These are phyloP conservation scores for Skeletonema menzelii DNA, from an alignment of 108 stramenopile genomes.

Conservation along the genomic window DNA sequence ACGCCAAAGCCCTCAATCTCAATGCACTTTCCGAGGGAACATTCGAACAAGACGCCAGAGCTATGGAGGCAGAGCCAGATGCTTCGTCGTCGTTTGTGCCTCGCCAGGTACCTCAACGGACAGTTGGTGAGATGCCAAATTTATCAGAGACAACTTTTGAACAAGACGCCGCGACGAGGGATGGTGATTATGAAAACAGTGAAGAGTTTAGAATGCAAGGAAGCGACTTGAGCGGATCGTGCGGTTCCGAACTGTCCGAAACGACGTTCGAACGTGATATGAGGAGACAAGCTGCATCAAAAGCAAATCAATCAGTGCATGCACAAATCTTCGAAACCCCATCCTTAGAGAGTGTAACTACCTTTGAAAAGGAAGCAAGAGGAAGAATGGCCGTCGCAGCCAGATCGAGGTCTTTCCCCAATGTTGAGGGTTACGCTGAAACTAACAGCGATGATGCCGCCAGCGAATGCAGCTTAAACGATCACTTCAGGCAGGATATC, in stretches of 20 bases:
- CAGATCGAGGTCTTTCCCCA: neutral
- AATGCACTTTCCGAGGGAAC: neutral
- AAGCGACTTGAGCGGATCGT: neutral
- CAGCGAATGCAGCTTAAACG: neutral
- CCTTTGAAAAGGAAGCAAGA: constrained; percentile 33
- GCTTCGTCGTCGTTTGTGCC: neutral
- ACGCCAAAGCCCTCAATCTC: neutral
- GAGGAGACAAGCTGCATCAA: neutral
- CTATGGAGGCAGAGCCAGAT: neutral
- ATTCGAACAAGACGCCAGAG: constrained; percentile 2
- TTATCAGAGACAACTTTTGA: constrained; percentile 45
- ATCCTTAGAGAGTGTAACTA: constrained; percentile 25
- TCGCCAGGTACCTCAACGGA: neutral
- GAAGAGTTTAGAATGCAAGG: neutral
- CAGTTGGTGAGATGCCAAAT: constrained; percentile 15
- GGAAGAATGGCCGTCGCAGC: constrained; percentile 6
- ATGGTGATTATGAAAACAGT: neutral
- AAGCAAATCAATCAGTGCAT: neutral
- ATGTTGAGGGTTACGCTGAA: neutral
- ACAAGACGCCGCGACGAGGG: constrained; percentile 10
- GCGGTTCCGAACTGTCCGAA: constrained; percentile 29
- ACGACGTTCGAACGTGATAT: constrained; percentile 33
- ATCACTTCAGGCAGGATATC: constrained; percentile 6
- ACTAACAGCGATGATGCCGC: neutral
- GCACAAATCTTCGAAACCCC: neutral